Percentiles rank a stretch among this genome's conserved stretches.
Conservation (phyloP, 331 rosid species). For the Acacia pycnantha region DNA sequence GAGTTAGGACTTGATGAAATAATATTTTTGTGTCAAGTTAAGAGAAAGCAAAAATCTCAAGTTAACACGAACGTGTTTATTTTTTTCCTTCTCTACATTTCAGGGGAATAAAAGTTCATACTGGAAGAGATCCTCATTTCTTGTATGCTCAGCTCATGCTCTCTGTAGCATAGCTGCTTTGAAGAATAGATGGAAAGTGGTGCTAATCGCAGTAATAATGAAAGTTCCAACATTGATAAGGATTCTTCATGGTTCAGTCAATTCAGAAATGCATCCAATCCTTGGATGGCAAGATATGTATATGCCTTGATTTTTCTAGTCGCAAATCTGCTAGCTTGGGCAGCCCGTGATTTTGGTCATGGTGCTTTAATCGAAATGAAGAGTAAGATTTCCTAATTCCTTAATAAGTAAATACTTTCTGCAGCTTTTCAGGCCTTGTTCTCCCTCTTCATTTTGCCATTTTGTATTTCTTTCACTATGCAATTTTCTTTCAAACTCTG, state of each 20-base stretch:
- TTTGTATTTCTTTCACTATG: neutral
- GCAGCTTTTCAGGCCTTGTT: neutral
- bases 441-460: neutral
- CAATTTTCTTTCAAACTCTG: neutral
- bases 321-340: slow-evolving; percentile 85
- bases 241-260: slow-evolving; percentile 70
- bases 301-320: slow-evolving; percentile 71
- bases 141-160: slow-evolving; percentile 11
- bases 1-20: neutral
- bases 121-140: slow-evolving; percentile 11
- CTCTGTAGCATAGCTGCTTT: slow-evolving; percentile 18
- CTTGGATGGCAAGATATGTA: slow-evolving; percentile 94
- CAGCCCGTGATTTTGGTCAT: slow-evolving; percentile 74
- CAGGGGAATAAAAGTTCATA: slow-evolving; percentile 24
- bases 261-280: slow-evolving; percentile 83
- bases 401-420: neutral
- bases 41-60: slow-evolving; percentile 11
- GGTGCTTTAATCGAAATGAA: slow-evolving; percentile 55
- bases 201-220: slow-evolving; percentile 24
- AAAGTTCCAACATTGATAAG: slow-evolving; percentile 27
- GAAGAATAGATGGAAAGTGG: slow-evolving; percentile 58
- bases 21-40: slow-evolving; percentile 2
- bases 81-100: slow-evolving; percentile 4
- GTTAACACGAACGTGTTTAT: neutral
- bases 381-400: slow-evolving; percentile 49